Percentiles rank a stretch among this genome's conserved stretches.
Conservation (phyloP, 2,329 filamentous ascomycete species). For the Paraphoma chrysanthemicola region DNA sequence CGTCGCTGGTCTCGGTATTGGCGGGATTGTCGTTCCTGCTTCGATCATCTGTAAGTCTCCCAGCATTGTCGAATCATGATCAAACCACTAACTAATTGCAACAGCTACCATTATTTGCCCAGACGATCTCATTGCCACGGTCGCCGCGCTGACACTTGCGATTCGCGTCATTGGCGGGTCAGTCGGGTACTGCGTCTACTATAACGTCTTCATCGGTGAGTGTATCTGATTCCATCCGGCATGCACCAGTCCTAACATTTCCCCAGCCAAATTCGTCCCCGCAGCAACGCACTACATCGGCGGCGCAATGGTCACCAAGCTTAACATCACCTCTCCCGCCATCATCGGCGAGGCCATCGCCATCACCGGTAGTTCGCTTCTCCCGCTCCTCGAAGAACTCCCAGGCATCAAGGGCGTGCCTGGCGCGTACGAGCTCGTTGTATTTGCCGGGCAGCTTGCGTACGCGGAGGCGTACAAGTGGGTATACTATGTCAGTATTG, state of each 20-base stretch:
- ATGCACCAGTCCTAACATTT: neutral
- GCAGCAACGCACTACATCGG: slow-evolving; percentile 34
- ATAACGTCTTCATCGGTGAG: slow-evolving; percentile 42
- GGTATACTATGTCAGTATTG: slow-evolving; percentile 69
- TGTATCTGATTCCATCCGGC: neutral
- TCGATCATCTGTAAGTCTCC: slow-evolving; percentile 61
- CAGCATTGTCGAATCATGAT: neutral
- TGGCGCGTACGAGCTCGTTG: slow-evolving; percentile 45
- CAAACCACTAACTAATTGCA: slow-evolving; percentile 2
- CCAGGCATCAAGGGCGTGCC: slow-evolving; percentile 56
- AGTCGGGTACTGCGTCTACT: slow-evolving; percentile 65
- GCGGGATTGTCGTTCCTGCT: slow-evolving; percentile 71
- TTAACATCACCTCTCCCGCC: slow-evolving; percentile 55
- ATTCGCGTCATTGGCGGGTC: slow-evolving; percentile 72
- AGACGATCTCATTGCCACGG: slow-evolving; percentile 72
- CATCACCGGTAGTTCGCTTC: slow-evolving; percentile 55
- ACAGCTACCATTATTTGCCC: slow-evolving; percentile 71
- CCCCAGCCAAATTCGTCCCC: slow-evolving; percentile 26
- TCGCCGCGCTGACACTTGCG: slow-evolving; percentile 70
- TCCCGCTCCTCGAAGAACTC: slow-evolving; percentile 54
- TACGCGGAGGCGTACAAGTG: slow-evolving; percentile 67
- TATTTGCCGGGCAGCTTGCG: slow-evolving; percentile 63
- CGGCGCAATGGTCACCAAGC: slow-evolving; percentile 55
- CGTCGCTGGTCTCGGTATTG: slow-evolving; percentile 69
- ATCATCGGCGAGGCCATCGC: slow-evolving; percentile 57